Evolutionary conservation across 139 green algal genomes (phyloP).

Genomic region (Chloropicon primus): DNA sequence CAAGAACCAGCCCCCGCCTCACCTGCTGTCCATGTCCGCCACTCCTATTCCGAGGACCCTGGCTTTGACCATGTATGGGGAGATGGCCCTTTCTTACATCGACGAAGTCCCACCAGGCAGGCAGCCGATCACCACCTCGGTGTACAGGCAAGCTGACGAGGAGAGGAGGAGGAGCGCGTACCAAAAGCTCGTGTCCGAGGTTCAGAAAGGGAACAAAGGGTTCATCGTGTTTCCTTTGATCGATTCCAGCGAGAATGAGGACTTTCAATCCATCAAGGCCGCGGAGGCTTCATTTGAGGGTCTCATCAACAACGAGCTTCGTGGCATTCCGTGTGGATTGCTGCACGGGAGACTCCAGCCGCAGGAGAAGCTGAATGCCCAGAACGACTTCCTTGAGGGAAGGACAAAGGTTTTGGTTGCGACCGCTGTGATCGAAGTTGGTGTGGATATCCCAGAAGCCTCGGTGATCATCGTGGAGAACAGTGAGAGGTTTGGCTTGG

Average conservation of each 20-base stretch:
- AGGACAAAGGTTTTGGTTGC: constrained; percentile 53
- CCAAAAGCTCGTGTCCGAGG: constrained; percentile 32
- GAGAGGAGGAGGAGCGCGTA: constrained; percentile 28
- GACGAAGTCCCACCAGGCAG: constrained; percentile 54
- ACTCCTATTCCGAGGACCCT: constrained; percentile 92
- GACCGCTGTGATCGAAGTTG: constrained; percentile 82
- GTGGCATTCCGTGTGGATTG: constrained; percentile 33
- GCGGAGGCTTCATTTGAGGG: constrained; percentile 26
- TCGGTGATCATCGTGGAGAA: constrained; percentile 85
- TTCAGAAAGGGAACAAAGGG: constrained; percentile 27
- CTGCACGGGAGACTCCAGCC: constrained; percentile 50
- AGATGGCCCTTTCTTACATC: constrained; percentile 45
- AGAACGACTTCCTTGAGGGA: constrained; percentile 41
- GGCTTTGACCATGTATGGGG: constrained; percentile 56
- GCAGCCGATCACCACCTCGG: constrained; percentile 29
- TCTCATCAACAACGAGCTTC: constrained; percentile 23
- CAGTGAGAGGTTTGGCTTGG: constrained; percentile 74
- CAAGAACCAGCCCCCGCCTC: constrained; percentile 42
- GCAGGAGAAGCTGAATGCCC: constrained; percentile 39
- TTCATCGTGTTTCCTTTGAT: constrained; percentile 47
- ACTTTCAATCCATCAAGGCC: constrained; percentile 25
- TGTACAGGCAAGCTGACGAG: constrained; percentile 4
- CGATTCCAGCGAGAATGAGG: constrained; percentile 21
- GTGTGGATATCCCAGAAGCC: constrained; percentile 78
- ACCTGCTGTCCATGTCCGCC: constrained; percentile 85